Conservation (phyloP, 1,139 yeast genomes). For the Lodderomyces parapsilosis region DNA sequence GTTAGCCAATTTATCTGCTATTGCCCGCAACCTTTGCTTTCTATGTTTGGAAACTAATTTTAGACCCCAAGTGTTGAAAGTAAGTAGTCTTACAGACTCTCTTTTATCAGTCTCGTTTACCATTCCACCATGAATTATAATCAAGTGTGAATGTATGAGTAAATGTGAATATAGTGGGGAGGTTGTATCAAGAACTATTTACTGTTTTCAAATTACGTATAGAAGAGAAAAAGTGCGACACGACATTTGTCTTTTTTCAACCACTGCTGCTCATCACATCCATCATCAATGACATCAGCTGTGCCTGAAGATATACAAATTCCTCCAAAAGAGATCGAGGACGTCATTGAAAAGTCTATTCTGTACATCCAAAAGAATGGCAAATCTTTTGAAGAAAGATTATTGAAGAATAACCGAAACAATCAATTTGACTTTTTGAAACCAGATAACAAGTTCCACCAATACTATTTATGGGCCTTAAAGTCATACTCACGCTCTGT, state of each 20-base stretch:
- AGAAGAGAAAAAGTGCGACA: background rate
- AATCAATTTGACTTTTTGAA: slow-evolving; percentile 64
- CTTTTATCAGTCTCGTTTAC: background rate
- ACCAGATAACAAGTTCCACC: slow-evolving; percentile 52
- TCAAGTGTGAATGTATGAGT: background rate
- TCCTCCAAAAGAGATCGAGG: slow-evolving; percentile 59
- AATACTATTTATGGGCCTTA: slow-evolving; percentile 48
- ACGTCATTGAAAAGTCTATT: slow-evolving; percentile 69
- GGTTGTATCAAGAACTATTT: too few species aligned
- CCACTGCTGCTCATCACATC: too few species aligned
- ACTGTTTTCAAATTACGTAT: too few species aligned
- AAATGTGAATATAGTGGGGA: too few species aligned
- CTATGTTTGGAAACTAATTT: slow-evolving; percentile 76
- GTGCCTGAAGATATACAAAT: slow-evolving; percentile 43
- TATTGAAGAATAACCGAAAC: slow-evolving; percentile 46
- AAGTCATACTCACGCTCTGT: background rate
- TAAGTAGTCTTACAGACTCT: slow-evolving; percentile 46
- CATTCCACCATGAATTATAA: background rate
- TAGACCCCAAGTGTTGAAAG: slow-evolving; percentile 87
- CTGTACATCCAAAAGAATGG: slow-evolving; percentile 73
- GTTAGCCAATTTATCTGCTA: slow-evolving; percentile 63
- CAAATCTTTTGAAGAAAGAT: slow-evolving; percentile 57
- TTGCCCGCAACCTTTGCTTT: slow-evolving; percentile 62
- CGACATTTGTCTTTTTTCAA: too few species aligned
- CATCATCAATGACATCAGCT: background rate